phyloP scores from a whole-genome alignment of 108 stramenopile genomes.

The Nitzschia sp. region DNA sequence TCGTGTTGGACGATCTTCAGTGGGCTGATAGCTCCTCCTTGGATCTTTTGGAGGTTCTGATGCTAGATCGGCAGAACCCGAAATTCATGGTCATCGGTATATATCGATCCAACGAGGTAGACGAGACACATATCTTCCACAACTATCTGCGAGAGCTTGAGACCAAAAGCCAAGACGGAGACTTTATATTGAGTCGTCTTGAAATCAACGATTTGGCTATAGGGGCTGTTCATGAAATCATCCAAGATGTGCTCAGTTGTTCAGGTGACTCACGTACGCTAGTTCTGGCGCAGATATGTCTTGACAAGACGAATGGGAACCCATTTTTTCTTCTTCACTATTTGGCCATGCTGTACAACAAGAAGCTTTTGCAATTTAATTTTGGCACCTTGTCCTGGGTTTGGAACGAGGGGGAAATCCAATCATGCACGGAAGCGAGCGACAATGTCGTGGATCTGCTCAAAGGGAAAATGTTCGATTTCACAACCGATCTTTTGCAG shows the following conservation, averaged over 20 bases:
- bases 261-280: background rate
- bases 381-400: conserved; percentile 28
- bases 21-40: conserved; percentile 38
- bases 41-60: conserved; percentile 17
- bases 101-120: conserved; percentile 56
- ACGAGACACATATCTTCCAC: conserved; percentile 14
- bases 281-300: background rate
- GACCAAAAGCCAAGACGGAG: background rate
- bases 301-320: conserved; percentile 39
- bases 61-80: background rate
- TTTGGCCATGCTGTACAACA: conserved; percentile 12
- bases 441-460: conserved; percentile 44
- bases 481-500: background rate
- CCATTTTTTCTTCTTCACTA: conserved; percentile 35
- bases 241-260: background rate
- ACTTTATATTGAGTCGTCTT: background rate
- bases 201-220: conserved; percentile 1
- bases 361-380: conserved; percentile 15
- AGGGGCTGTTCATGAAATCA: conserved; percentile 5
- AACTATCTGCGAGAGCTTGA: background rate
- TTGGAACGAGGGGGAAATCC: conserved; percentile 29
- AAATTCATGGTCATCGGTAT: conserved; percentile 44
- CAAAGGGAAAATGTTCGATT: conserved; percentile 28
- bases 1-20: conserved; percentile 35
- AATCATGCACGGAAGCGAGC: conserved; percentile 2